Evolutionary conservation across 441 rosid species (phyloP).

Genomic region (Populus hybrid): DNA sequence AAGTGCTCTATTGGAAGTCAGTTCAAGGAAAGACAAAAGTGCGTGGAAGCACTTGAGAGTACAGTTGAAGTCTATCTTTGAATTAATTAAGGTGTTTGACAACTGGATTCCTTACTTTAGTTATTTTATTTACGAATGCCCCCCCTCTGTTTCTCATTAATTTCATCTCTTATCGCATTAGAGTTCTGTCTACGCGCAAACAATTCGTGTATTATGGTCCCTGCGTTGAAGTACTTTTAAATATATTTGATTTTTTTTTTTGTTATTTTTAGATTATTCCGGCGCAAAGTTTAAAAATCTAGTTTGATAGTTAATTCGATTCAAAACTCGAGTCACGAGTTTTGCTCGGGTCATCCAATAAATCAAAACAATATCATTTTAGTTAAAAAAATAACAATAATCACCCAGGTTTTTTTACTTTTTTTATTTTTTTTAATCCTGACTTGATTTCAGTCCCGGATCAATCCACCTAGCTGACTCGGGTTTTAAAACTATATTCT

Average conservation of each 20-base stretch:
- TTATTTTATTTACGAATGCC: not conserved
- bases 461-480: rapidly evolving
- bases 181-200: not conserved
- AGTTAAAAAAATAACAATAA: no score
- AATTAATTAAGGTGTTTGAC: not conserved
- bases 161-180: not conserved
- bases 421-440: no score
- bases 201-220: no score
- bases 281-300: rapidly evolving
- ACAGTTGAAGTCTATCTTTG: not conserved
- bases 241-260: no score
- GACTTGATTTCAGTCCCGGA: rapidly evolving
- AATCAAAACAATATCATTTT: no score
- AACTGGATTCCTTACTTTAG: not conserved
- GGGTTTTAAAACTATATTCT: no score
- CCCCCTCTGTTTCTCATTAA: not conserved
- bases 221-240: no score
- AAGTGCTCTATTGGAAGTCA: not conserved
- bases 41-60: not conserved
- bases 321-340: no score
- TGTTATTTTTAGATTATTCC: no score
- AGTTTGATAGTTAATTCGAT: rapidly evolving
- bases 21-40: not conserved
- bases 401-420: no score
- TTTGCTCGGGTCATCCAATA: no score